Conservation (phyloP, 345 rosid species). For the Rhizophora mangle region DNA sequence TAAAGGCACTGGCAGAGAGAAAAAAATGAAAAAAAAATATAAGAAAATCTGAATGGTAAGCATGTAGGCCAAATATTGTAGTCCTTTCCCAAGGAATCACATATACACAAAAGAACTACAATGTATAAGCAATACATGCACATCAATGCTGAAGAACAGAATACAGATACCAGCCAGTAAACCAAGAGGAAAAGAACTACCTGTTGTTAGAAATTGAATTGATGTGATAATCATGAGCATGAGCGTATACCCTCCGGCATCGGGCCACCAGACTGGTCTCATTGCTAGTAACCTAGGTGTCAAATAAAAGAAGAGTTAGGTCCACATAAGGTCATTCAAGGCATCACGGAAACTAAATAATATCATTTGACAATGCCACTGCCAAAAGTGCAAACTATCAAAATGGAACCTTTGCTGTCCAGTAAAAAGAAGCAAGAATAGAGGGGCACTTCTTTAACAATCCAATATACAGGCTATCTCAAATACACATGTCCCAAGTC, state of each 20-base stretch:
- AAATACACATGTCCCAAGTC: neutral
- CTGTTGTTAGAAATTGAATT: slow-evolving; percentile 67
- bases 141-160: neutral
- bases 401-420: neutral
- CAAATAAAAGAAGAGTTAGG: slow-evolving; percentile 6
- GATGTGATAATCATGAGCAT: slow-evolving; percentile 58
- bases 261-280: slow-evolving; percentile 78
- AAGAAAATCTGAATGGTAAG: neutral
- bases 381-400: neutral
- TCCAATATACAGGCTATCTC: neutral
- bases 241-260: slow-evolving; percentile 90
- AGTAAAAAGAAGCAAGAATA: neutral
- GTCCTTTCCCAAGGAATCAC: neutral
- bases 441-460: neutral
- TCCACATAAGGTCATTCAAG: neutral
- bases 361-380: neutral
- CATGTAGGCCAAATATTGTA: neutral
- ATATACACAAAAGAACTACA: neutral
- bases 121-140: neutral
- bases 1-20: too few relatives aligned
- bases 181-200: slow-evolving; percentile 4
- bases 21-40: neutral
- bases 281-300: slow-evolving; percentile 63
- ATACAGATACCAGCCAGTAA: neutral
- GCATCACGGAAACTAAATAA: neutral